These are phyloP conservation scores for Allium fistulosum DNA, from an alignment of 106 monocot species.

Conservation along the genomic window DNA sequence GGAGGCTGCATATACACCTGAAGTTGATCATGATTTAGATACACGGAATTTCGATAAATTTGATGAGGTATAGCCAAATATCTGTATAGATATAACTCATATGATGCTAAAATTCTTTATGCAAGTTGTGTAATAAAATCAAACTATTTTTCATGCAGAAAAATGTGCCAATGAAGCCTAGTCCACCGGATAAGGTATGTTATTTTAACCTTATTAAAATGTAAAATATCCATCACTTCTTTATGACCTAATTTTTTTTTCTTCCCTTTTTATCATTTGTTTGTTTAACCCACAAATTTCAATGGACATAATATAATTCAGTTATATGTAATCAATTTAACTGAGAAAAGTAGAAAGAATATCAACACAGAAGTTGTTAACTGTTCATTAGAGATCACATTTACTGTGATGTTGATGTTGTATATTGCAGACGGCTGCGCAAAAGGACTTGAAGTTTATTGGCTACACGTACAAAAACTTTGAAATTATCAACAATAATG, in stretches of 20 bases:
- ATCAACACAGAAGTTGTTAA: neutral
- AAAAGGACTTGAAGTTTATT: neutral
- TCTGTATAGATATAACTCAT: neutral
- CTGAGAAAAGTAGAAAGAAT: neutral
- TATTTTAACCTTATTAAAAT: neutral
- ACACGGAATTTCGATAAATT: constrained; percentile 91
- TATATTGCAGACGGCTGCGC: neutral
- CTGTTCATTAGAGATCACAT: neutral
- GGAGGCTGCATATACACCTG: constrained; percentile 38
- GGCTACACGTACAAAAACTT: constrained; percentile 1
- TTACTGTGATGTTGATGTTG: neutral
- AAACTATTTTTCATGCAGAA: neutral
- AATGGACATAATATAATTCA: neutral
- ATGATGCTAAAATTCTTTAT: neutral
- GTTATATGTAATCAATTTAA: neutral
- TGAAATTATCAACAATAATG: constrained; percentile 6
- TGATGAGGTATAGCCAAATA: constrained; percentile 47
- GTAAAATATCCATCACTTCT: neutral
- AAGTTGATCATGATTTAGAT: neutral
- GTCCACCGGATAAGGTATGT: neutral
- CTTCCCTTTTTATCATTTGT: neutral
- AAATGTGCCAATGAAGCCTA: neutral
- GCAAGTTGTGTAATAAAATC: neutral
- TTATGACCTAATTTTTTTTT: neutral
- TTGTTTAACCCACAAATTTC: neutral